Evolutionary conservation across 164 flowering plant genomes (phyloP).

Genomic region (Annona cherimola): DNA sequence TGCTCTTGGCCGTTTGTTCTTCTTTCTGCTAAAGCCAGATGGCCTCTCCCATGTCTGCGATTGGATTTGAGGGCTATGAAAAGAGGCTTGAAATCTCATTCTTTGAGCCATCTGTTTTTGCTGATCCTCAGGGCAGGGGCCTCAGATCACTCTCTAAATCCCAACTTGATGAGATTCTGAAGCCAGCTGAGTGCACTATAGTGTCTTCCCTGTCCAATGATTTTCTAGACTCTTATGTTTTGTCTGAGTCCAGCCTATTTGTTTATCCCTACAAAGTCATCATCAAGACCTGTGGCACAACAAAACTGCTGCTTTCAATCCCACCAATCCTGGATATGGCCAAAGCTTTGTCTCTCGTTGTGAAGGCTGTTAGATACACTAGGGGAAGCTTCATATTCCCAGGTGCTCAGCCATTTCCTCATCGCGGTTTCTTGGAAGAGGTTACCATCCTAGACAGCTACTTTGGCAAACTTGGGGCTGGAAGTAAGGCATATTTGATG

Average conservation of each 20-base stretch:
- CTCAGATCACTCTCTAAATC: constrained; percentile 52
- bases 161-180: constrained; percentile 65
- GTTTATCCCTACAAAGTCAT: constrained; percentile 73
- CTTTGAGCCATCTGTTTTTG: constrained; percentile 47
- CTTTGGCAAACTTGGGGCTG: constrained; percentile 39
- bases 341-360: constrained; percentile 37
- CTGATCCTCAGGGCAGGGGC: constrained; percentile 55
- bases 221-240: constrained; percentile 70
- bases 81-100: constrained; percentile 82
- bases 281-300: constrained; percentile 89
- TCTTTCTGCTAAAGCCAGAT: constrained; percentile 16
- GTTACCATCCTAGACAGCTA: constrained; percentile 56
- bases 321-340: constrained; percentile 66
- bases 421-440: constrained; percentile 77
- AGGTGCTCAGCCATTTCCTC: constrained; percentile 74
- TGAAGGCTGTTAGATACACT: constrained; percentile 62
- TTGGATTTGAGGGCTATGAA: constrained; percentile 90
- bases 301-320: constrained; percentile 68
- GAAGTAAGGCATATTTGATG: constrained; percentile 58
- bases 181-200: constrained; percentile 78
- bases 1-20: not conserved
- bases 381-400: constrained; percentile 85
- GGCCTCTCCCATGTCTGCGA: constrained; percentile 53
- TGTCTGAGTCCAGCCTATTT: constrained; percentile 91
- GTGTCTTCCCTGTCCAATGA: constrained; percentile 61